These are phyloP conservation scores for Amylocarpus encephaloides DNA, from an alignment of 2,329 filamentous ascomycete species.

Conservation along the genomic window DNA sequence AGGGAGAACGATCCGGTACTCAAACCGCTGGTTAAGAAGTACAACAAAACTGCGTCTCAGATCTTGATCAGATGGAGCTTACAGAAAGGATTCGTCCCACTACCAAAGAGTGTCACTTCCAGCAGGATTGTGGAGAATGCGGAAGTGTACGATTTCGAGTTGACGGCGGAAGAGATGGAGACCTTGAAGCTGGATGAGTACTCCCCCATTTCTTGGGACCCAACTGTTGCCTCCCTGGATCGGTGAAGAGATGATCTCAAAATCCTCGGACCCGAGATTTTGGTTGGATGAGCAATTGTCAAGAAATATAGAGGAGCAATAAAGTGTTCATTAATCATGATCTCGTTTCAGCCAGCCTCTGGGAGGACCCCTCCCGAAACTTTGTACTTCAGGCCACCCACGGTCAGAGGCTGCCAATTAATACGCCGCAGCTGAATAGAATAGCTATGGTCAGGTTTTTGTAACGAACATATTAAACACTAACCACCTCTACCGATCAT, in stretches of 20 bases:
- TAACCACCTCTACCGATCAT: no score
- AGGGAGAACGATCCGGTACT: constrained; percentile 65
- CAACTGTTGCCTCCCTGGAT: constrained; percentile 43
- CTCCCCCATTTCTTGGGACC: constrained; percentile 51
- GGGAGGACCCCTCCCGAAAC: no score
- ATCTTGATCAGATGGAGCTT: constrained; percentile 74
- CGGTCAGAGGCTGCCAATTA: no score
- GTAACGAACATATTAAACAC: no score
- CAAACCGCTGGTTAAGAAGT: constrained; percentile 59
- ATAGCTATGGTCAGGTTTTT: no score
- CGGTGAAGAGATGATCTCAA: constrained; percentile 16
- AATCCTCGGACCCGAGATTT: background rate
- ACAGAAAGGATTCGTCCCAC: constrained; percentile 68
- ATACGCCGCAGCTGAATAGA: no score
- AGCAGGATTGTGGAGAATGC: constrained; percentile 61
- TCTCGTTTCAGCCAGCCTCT: no score
- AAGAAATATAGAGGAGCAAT: no score
- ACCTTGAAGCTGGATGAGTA: constrained; percentile 46
- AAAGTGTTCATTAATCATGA: no score
- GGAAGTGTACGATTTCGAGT: constrained; percentile 48
- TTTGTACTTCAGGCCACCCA: no score
- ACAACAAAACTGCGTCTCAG: constrained; percentile 69
- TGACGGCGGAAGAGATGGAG: constrained; percentile 47
- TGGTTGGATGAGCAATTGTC: background rate
- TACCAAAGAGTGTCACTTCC: constrained; percentile 68